Conservation (phyloP, 2,329 filamentous ascomycete genomes). For the Fusarium camptoceras region DNA sequence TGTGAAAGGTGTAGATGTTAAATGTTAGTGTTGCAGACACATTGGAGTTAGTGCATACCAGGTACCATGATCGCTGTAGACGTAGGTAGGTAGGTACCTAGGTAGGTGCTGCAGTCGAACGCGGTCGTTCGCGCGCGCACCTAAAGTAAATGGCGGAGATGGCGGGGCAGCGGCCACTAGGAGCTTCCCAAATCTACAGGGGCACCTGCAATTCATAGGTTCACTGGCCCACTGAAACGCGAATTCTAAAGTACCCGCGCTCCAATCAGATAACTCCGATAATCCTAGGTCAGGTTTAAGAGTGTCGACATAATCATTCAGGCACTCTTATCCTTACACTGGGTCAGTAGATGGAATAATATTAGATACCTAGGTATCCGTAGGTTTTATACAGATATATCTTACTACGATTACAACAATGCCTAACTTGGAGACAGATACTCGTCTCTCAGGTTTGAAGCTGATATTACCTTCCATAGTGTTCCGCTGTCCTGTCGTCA, state of each 20-base stretch:
- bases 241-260: constrained; percentile 30
- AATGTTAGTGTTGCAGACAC: neutral
- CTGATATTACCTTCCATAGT: neutral
- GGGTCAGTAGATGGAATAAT: neutral
- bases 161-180: constrained; percentile 34
- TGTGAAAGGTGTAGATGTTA: neutral
- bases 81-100: too few relatives aligned
- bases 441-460: neutral
- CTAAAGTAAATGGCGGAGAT: neutral
- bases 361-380: neutral
- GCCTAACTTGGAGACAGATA: neutral
- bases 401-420: neutral
- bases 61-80: neutral
- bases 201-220: neutral
- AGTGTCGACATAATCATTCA: neutral
- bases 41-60: neutral
- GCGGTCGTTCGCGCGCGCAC: constrained; percentile 26
- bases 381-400: neutral
- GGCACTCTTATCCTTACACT: neutral
- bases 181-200: constrained; percentile 13
- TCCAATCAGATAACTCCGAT: constrained; percentile 29
- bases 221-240: constrained; percentile 14
- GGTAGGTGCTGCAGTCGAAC: constrained; percentile 9
- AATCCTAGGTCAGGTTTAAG: neutral
- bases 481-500: neutral